phyloP scores from a whole-genome alignment of 2,329 filamentous ascomycete species.

The Colletotrichum incanum region DNA sequence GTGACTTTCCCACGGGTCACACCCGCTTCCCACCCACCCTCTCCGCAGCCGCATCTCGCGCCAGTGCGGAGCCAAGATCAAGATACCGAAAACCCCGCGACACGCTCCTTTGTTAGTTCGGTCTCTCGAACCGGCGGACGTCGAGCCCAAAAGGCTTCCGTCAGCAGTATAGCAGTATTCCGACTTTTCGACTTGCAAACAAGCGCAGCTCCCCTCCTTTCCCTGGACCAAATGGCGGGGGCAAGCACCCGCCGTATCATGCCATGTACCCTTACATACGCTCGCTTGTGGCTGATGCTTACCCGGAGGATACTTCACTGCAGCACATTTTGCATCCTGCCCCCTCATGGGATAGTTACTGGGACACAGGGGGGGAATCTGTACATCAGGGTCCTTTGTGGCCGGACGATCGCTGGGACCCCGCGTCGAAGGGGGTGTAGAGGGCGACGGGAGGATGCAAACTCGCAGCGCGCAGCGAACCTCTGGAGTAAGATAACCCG shows the following conservation, averaged over 20 bases:
- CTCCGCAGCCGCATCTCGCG: constrained; percentile 21
- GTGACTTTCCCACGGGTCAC: constrained; percentile 29
- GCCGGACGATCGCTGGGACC: constrained; percentile 37
- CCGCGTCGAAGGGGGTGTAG: constrained; percentile 21
- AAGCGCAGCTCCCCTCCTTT: not conserved
- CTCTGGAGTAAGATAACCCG: constrained; percentile 33
- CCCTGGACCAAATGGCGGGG: constrained; percentile 12
- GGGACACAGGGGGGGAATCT: constrained; percentile 28
- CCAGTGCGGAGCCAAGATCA: constrained; percentile 27
- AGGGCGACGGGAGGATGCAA: constrained; percentile 27
- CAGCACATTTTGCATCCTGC: constrained; percentile 13
- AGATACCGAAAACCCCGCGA: constrained; percentile 12
- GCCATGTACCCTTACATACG: not conserved
- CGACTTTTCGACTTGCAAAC: constrained; percentile 17
- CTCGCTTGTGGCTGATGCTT: constrained; percentile 31
- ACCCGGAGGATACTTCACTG: constrained; percentile 17
- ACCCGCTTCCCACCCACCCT: constrained; percentile 17
- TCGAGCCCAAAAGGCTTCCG: not conserved
- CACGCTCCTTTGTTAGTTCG: constrained; percentile 3
- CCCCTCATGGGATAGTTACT: constrained; percentile 6
- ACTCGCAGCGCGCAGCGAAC: constrained; percentile 22
- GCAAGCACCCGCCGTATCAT: not conserved
- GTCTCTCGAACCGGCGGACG: not conserved
- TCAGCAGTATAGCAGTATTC: not conserved
- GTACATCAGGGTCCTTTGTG: constrained; percentile 41